A percentile compares a stretch with the other conserved stretches of the same genome.
These are phyloP conservation scores for Lenzites betulinus DNA, from an alignment of 768 basidiomycete genomes.

Conservation along the genomic window DNA sequence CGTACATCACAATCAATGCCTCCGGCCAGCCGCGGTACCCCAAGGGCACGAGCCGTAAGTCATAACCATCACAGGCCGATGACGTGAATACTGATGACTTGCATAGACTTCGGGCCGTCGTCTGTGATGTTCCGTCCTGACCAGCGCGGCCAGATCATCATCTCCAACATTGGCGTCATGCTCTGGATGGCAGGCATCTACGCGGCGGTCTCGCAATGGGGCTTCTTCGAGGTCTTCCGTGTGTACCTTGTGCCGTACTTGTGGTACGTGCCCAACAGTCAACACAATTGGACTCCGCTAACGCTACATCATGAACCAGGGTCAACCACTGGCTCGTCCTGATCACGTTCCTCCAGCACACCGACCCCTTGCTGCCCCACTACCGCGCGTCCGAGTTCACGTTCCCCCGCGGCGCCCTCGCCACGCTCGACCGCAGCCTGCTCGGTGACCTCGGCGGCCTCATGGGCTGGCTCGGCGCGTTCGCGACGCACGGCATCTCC, in stretches of 20 bases:
- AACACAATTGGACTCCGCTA: neutral
- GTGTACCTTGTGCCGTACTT: slow-evolving; percentile 89
- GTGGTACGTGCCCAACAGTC: slow-evolving; percentile 46
- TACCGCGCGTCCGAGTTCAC: slow-evolving; percentile 89
- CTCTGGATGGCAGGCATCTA: slow-evolving; percentile 66
- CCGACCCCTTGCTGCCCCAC: slow-evolving; percentile 92
- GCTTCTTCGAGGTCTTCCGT: slow-evolving; percentile 73
- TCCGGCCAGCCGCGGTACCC: slow-evolving; percentile 88
- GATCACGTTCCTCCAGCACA: slow-evolving; percentile 98
- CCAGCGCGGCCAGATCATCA: slow-evolving; percentile 72
- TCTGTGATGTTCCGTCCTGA: slow-evolving; percentile 84
- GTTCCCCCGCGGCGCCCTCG: slow-evolving; percentile 90
- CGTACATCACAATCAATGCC: slow-evolving; percentile 80
- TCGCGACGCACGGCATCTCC: slow-evolving; percentile 88
- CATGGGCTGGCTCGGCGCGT: slow-evolving; percentile 84
- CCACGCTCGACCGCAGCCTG: slow-evolving; percentile 55
- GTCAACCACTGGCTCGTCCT: slow-evolving; percentile 94
- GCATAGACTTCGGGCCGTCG: neutral
- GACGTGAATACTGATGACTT: too few relatives aligned
- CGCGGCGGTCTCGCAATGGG: slow-evolving; percentile 57
- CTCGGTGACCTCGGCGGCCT: slow-evolving; percentile 64
- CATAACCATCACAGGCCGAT: too few relatives aligned
- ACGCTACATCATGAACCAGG: slow-evolving; percentile 37
- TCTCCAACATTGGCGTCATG: slow-evolving; percentile 82
- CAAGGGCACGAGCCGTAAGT: slow-evolving; percentile 74